These are phyloP conservation scores for Funneliformis geosporum DNA, from an alignment of 192 early-diverging fungal genomes.

Conservation along the genomic window DNA sequence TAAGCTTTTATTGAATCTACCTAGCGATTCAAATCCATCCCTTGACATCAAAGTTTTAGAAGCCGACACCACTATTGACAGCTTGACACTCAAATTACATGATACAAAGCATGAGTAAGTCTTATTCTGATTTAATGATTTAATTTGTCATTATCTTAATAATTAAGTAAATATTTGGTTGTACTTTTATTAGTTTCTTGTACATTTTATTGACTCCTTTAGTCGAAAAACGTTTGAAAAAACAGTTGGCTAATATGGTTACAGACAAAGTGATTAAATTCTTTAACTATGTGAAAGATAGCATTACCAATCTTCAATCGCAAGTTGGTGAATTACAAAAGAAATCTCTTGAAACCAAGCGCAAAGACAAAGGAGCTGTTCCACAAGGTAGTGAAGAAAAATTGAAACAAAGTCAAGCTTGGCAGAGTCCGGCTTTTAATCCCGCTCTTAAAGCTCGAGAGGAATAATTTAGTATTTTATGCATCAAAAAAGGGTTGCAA, in stretches of 20 bases:
- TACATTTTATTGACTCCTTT: constrained; percentile 1
- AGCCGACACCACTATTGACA: constrained; percentile 40
- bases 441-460: no score
- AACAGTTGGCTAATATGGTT: not conserved
- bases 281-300: not conserved
- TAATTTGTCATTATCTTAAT: not conserved
- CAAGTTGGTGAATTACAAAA: not conserved
- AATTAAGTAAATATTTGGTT: not conserved
- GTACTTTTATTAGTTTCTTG: not conserved
- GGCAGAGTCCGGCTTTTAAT: no score
- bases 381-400: no score
- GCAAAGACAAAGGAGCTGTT: no score
- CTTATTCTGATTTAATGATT: not conserved
- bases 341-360: not conserved
- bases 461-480: no score
- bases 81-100: constrained; percentile 47
- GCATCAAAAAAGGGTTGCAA: no score
- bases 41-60: constrained; percentile 39
- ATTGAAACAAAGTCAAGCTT: no score
- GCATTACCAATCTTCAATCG: not conserved
- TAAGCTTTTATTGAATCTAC: constrained; percentile 15
- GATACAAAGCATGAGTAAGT: constrained; percentile 53
- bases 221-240: not conserved
- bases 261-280: not conserved
- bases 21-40: constrained; percentile 3